Evolutionary conservation across 1,139 yeast genomes (phyloP), one percentile per base, ranked within the genome.

Genomic region (Pichia sp.): DNA sequence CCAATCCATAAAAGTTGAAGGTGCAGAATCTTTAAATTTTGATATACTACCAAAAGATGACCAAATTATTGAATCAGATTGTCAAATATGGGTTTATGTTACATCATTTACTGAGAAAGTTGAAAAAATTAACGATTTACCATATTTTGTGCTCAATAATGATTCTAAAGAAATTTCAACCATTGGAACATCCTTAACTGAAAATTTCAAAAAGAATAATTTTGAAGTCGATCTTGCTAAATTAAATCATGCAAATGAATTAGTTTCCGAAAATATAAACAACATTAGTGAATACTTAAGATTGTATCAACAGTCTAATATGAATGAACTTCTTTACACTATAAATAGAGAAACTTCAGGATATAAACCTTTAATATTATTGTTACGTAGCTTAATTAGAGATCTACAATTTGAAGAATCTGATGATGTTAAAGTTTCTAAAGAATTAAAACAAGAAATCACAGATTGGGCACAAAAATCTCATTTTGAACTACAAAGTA

Each of bases 401-500:
- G 61, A 58, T 31, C 43, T 62, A 40, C 20, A 41, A 43, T 9
- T 40, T 23, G 38, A 48, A 36, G 38, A 38, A 20, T 30, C 42
- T 3, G 32, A 30, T 4, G 49, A 48, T 23, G 28, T 43, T 12
- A 38, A 40, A 25, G n/a, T 29, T 26, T 40, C 45, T 2, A 43
- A 39, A n/a, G 25, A 39, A 9, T 39, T 62, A n/a, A 50, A 46
- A 34, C 40, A 42, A 4, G 55, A 60, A 40, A 55, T 63, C 6
- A 51, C 47, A 12, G 50, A 49, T 12, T 62, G 66, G 66, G 50
- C 63, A 1, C 65, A 61, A 47, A 35, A 41, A 6, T 56, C 65
- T 1, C 67, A 63, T 51, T 53, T 56, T 40, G 65, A 61, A 42
- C 46, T 63, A 31, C 67, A 63, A 43, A 51, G 62, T 2, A 53